Conservation (phyloP, 2,329 filamentous ascomycete species). For the Botrytis deweyae region DNA sequence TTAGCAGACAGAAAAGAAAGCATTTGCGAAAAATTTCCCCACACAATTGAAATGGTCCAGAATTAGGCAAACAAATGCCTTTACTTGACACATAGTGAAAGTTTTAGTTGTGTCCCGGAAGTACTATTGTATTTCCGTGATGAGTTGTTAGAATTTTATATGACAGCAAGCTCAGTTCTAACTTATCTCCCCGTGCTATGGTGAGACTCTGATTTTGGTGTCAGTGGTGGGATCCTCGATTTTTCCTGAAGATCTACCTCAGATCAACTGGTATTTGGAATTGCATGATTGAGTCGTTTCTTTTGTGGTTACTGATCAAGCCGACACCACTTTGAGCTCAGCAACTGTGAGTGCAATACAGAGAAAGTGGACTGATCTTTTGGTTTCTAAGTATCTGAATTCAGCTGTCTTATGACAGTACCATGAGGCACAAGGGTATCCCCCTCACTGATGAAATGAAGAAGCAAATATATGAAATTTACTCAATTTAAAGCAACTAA, state of each 20-base stretch:
- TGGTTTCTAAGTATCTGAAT: not conserved
- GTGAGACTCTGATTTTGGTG: not conserved
- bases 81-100: not conserved
- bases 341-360: not conserved
- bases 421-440: not conserved
- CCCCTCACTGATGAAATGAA: not conserved
- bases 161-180: not conserved
- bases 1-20: not conserved
- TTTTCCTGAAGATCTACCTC: not conserved
- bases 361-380: not conserved
- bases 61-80: not conserved
- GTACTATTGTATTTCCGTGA: slow-evolving; percentile 2
- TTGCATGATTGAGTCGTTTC: not conserved
- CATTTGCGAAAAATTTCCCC: not conserved
- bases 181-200: not conserved
- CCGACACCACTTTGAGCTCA: not conserved
- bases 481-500: slow-evolving; percentile 17
- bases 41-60: not conserved
- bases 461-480: not conserved
- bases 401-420: not conserved
- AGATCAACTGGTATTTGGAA: not conserved
- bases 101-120: slow-evolving; percentile 5
- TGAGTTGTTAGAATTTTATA: slow-evolving; percentile 9
- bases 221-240: not conserved
- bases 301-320: not conserved